Percentiles rank a stretch among this genome's conserved stretches.
These are phyloP conservation scores for Claviceps sp. DNA, from an alignment of 2,329 filamentous ascomycete genomes.

Conservation along the genomic window DNA sequence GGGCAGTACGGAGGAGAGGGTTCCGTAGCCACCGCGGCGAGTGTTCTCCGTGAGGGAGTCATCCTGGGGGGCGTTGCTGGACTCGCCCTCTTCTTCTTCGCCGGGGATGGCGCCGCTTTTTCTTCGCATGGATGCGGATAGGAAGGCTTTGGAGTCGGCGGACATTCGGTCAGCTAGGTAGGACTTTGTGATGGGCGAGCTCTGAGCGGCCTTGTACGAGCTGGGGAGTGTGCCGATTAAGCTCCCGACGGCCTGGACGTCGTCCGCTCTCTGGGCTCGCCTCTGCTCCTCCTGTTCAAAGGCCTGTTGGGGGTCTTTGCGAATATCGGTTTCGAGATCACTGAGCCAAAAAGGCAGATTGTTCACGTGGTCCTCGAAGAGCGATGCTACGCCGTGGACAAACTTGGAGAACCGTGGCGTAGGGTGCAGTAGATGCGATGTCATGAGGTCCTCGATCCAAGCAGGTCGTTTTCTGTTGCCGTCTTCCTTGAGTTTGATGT, in stretches of 20 bases:
- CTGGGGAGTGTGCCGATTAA: constrained; percentile 51
- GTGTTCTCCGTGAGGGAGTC: constrained; percentile 9
- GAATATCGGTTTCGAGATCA: constrained; percentile 84
- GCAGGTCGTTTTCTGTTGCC: constrained; percentile 54
- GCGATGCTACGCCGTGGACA: constrained; percentile 76
- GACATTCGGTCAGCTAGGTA: constrained; percentile 44
- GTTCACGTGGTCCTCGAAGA: constrained; percentile 96
- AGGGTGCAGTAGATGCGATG: constrained; percentile 81
- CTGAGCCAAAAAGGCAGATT: constrained; percentile 92
- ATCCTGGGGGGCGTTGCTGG: constrained; percentile 22
- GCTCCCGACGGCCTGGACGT: constrained; percentile 80
- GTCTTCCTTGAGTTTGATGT: constrained; percentile 75
- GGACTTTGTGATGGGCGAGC: constrained; percentile 56
- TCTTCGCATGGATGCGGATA: constrained; percentile 15
- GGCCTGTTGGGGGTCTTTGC: constrained; percentile 78
- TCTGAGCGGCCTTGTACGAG: constrained; percentile 45
- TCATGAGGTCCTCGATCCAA: constrained; percentile 88
- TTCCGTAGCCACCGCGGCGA: constrained; percentile 29
- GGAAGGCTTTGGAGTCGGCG: constrained; percentile 26
- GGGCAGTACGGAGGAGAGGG: constrained; percentile 62
- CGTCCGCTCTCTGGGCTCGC: constrained; percentile 66
- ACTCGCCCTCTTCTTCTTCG: constrained; percentile 25
- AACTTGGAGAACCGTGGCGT: constrained; percentile 93
- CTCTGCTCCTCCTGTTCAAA: constrained; percentile 86
- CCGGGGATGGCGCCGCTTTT: constrained; percentile 14